These are phyloP conservation scores for Lactifluus pinguis DNA, from an alignment of 768 basidiomycete genomes.

Conservation along the genomic window DNA sequence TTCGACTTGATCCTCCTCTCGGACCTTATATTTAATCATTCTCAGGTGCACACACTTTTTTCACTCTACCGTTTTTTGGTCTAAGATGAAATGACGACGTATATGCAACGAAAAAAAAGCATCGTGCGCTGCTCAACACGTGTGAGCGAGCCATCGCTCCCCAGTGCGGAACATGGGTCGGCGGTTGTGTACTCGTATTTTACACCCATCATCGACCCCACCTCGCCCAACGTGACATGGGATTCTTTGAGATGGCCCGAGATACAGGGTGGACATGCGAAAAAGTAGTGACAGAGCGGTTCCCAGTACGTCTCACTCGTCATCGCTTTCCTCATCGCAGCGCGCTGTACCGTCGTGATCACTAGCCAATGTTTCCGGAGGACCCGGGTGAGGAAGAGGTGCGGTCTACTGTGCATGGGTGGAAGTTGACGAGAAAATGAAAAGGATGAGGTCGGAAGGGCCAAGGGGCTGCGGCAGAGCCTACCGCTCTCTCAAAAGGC, in stretches of 20 bases:
- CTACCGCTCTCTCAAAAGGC: no score
- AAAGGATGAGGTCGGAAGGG: no score
- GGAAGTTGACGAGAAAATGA: constrained; percentile 41
- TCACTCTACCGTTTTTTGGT: not conserved
- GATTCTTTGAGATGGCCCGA: constrained; percentile 64
- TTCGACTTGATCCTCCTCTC: constrained; percentile 85
- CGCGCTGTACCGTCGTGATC: no score
- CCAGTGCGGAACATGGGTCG: not conserved
- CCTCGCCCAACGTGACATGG: constrained; percentile 72
- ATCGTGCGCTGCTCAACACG: constrained; percentile 69
- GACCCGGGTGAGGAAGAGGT: constrained; percentile 74
- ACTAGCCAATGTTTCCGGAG: constrained; percentile 84
- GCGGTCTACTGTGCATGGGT: constrained; percentile 79
- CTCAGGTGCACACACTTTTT: constrained; percentile 46
- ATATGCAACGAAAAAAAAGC: constrained; percentile 40
- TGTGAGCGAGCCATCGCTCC: constrained; percentile 41
- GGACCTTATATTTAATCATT: constrained; percentile 92
- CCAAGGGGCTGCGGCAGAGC: no score
- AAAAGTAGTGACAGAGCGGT: constrained; percentile 53
- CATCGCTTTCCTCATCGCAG: no score
- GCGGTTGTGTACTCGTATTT: constrained; percentile 58
- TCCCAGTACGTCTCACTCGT: constrained; percentile 39
- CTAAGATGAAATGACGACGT: not conserved
- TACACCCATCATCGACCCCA: constrained; percentile 86
- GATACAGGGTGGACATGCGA: constrained; percentile 64